These are phyloP conservation scores for Phytopythium montanum DNA, from an alignment of 352 stramenopile genomes.

Conservation along the genomic window DNA sequence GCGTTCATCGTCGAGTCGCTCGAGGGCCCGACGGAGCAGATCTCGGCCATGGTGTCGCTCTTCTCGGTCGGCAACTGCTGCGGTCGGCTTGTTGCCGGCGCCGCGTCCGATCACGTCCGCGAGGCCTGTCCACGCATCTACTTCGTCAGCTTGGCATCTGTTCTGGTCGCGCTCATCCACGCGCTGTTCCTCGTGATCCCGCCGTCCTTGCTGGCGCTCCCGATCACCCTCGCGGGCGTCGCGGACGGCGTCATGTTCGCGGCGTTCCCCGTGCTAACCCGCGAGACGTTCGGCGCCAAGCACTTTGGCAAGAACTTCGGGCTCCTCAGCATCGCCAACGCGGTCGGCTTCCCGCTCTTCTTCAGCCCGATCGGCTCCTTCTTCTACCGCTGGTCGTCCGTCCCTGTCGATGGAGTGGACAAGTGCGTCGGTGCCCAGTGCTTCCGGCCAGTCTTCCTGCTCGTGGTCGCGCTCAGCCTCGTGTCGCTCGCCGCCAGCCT, in stretches of 20 bases:
- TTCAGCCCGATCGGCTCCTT: slow-evolving; percentile 64
- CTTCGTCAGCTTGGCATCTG: slow-evolving; percentile 48
- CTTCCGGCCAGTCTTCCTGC: slow-evolving; percentile 59
- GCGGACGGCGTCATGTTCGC: slow-evolving; percentile 76
- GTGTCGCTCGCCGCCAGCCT: slow-evolving; percentile 50
- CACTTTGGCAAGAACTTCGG: slow-evolving; percentile 85
- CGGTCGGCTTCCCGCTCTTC: slow-evolving; percentile 68
- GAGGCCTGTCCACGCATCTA: slow-evolving; percentile 46
- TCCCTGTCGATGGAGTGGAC: slow-evolving; percentile 28
- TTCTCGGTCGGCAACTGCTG: slow-evolving; percentile 72
- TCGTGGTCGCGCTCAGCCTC: slow-evolving; percentile 47
- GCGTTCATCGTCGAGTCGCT: slow-evolving; percentile 73
- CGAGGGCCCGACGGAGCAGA: slow-evolving; percentile 36
- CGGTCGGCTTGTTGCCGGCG: slow-evolving; percentile 46
- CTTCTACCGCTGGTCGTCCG: slow-evolving; percentile 40
- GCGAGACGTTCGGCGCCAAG: slow-evolving; percentile 59
- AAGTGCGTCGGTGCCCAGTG: slow-evolving; percentile 58
- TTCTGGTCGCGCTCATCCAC: slow-evolving; percentile 60
- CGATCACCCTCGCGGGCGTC: slow-evolving; percentile 53
- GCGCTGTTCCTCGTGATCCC: slow-evolving; percentile 52
- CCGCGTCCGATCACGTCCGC: slow-evolving; percentile 59
- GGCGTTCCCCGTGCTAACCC: slow-evolving; percentile 60
- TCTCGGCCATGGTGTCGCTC: slow-evolving; percentile 59
- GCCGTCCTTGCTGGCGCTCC: slow-evolving; percentile 33
- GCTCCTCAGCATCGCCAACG: slow-evolving; percentile 70